Evolutionary conservation across 148 eudicot species (phyloP), one percentile per base, ranked within the genome.

Genomic region (Rhododendron vialii): DNA sequence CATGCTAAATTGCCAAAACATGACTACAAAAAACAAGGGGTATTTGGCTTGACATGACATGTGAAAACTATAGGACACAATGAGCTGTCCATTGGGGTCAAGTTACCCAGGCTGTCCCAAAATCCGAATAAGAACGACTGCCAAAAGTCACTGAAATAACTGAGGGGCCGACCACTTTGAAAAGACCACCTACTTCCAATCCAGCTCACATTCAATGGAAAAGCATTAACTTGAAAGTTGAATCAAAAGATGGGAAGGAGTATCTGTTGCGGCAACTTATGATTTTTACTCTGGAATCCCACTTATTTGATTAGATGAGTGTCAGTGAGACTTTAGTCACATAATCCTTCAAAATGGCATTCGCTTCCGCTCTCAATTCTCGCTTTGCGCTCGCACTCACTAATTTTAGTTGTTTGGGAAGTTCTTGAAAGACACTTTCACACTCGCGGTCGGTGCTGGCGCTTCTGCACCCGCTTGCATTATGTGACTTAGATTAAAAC

Each of bases 1-100:
- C 30, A 9, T 24, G 28, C n/a, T 24, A 63, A 67, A 33, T 30
- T 13, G 2, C 22, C 35, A 71, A 69, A 69, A 30, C 8, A 30
- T 13, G 38, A 33, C 9, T 65, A 26, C n/a, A 14, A 3, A 65
- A 65, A 65, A 33, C 17, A 30, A 71, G 35, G 20, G 76, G 38
- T 30, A 53, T 33, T 14, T 9, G 30, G 65, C 59, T 48, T 14
- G 41, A 51, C n/a, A 14, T 51, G 82, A 51, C 38, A 51, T 80
- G 83, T 51, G 65, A 53, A 15, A 50, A 7, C 26, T 15, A 53
- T 18, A 53, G n/a, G 18, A 13, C 17, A 12, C 43, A 80, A 33
- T 80, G 67, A 53, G 65, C 83, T 51, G 83, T 80, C 41, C 53
- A 45, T 14, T 48, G 61, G 78, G 85, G 41, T 38, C 43, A 48